Base-by-base conservation (phyloP, 169 alveolate genomes). In the Ichthyophthirius multifiliis region DNA sequence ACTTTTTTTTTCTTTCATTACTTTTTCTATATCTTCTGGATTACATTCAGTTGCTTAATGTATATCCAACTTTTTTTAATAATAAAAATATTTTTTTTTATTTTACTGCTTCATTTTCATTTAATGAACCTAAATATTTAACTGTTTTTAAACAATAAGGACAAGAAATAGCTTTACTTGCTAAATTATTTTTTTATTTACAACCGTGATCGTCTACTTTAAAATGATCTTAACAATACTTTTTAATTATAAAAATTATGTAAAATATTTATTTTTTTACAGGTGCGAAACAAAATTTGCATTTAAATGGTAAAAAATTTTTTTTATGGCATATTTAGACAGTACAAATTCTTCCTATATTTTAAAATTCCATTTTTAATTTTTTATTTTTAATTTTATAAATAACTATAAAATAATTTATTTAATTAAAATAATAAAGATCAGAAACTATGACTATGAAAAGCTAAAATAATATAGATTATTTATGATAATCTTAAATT, bases 41-140 rank as follows among this genome's bases (percentile, higher is more conserved):
- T 55, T 39, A 7, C 71, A 55, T 27, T 55, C 71, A 27, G 71
- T 55, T 10, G 71, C 71, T 6, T 55, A 55, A 55, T 55, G 71
- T 4, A 55, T 55, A 55, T 55, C 71, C 18, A 55, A 23, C 71
- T 55, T 13, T 55, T 55, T 41, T 55, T 55, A 55, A 1, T 1
- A 7, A 55, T 15, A 10, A 7, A 4, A 1, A 1, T 27, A 20
- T 3, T 27, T 10, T 15, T 27, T 1, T 55, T 1, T 7, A 41
- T 41, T 9, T 27, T 55, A 55, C 71, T 23, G 71, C 71, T 55
- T 55, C 71, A 10, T 34, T 55, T 55, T 55, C 71, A 3, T 18
- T 27, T 10, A 27, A 39, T 10, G 71, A 55, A 27, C 71, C 71
- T 10, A 27, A 27, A 55, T 20, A 55, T 27, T 55, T 55, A 15